phyloP scores from a whole-genome alignment of 106 monocot species.

The Acanthochlamys bracteata region DNA sequence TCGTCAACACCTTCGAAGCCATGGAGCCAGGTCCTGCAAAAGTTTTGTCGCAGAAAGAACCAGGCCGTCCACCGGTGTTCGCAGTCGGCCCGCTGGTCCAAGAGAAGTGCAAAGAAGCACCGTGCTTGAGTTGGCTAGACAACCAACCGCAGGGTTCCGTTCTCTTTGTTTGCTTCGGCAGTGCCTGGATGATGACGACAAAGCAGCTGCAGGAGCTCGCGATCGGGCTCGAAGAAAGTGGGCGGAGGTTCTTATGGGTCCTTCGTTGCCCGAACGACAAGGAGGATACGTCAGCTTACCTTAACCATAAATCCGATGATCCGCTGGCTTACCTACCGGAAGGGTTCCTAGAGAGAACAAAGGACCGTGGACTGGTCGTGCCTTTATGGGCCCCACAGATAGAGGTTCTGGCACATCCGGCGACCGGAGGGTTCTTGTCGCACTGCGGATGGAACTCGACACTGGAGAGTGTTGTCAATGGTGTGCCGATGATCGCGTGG shows the following conservation, averaged over 20 bases:
- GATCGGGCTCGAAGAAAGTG: slow-evolving; percentile 24
- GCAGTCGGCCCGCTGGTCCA: slow-evolving; percentile 43
- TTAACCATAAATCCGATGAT: not conserved
- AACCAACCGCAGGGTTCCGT: slow-evolving; percentile 24
- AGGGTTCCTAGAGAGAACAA: slow-evolving; percentile 3
- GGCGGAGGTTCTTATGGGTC: slow-evolving; percentile 30
- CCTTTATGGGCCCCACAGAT: slow-evolving; percentile 4
- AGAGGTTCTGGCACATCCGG: not conserved
- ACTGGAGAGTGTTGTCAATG: slow-evolving; percentile 10
- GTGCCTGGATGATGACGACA: slow-evolving; percentile 19
- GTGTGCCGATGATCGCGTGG: slow-evolving; percentile 40
- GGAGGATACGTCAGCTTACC: slow-evolving; percentile 8
- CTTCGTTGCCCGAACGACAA: slow-evolving; percentile 24
- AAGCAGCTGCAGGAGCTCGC: slow-evolving; percentile 31
- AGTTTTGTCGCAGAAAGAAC: slow-evolving; percentile 1
- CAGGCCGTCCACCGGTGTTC: slow-evolving; percentile 30
- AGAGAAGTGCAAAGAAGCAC: not conserved
- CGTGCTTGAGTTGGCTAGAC: slow-evolving; percentile 26
- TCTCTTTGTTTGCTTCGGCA: slow-evolving; percentile 37
- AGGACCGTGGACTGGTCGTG: not conserved
- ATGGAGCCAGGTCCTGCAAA: slow-evolving; percentile 34
- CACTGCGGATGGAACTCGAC: slow-evolving; percentile 30
- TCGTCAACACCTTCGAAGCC: slow-evolving; percentile 47
- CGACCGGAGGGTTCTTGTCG: slow-evolving; percentile 11
- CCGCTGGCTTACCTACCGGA: not conserved